Evolutionary conservation across 768 basidiomycete species (phyloP).

Genomic region (Cystobasidium ongulense): DNA sequence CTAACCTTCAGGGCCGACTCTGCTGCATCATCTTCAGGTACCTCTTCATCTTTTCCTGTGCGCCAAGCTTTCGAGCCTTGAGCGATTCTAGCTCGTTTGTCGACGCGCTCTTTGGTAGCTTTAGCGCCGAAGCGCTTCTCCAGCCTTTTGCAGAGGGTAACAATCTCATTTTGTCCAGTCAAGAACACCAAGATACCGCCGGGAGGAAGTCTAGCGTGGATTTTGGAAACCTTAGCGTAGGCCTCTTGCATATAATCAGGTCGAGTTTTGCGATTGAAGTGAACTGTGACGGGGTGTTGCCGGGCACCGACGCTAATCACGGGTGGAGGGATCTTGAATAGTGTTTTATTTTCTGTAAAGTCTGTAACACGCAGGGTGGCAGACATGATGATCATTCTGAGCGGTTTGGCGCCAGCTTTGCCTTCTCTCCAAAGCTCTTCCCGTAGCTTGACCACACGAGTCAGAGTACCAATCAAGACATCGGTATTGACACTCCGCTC

Average conservation of each 20-base stretch:
- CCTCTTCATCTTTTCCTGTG: slow-evolving; percentile 8
- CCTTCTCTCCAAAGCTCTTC: slow-evolving; percentile 76
- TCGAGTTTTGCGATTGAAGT: slow-evolving; percentile 78
- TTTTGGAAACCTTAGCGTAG: slow-evolving; percentile 79
- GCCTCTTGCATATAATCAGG: slow-evolving; percentile 85
- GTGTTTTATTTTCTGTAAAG: slow-evolving; percentile 71
- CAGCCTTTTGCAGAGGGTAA: slow-evolving; percentile 68
- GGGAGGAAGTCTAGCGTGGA: slow-evolving; percentile 80
- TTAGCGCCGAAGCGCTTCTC: slow-evolving; percentile 67
- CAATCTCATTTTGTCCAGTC: slow-evolving; percentile 93
- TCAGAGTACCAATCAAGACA: slow-evolving; percentile 91
- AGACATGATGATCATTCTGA: slow-evolving; percentile 96
- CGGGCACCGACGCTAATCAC: slow-evolving; percentile 80
- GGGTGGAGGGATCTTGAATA: slow-evolving; percentile 80
- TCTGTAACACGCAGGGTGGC: slow-evolving; percentile 90
- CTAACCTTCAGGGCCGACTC: background rate
- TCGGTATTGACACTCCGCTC: slow-evolving; percentile 98
- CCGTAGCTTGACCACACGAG: slow-evolving; percentile 77
- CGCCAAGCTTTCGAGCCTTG: background rate
- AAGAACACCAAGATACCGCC: slow-evolving; percentile 90
- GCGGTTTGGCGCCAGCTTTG: slow-evolving; percentile 66
- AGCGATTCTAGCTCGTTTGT: slow-evolving; percentile 42
- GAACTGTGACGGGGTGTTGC: slow-evolving; percentile 88
- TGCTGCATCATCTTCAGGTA: background rate
- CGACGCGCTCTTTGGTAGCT: slow-evolving; percentile 54